Conservation (phyloP, 148 eudicot species). For the Heliosperma pusillum region DNA sequence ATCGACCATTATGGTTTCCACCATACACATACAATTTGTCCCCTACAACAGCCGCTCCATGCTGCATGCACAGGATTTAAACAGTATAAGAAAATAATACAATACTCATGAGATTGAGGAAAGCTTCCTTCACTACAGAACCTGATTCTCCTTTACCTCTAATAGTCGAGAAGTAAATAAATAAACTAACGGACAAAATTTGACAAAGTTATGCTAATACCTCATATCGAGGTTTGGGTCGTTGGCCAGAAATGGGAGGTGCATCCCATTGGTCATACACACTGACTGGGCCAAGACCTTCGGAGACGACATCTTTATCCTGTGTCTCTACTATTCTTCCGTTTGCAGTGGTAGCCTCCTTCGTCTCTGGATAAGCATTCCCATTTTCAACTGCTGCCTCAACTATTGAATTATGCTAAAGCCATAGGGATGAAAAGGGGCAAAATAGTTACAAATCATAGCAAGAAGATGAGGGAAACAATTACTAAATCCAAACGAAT, state of each 20-base stretch:
- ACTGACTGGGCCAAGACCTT: slow-evolving; percentile 62
- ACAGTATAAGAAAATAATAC: slow-evolving; percentile 1
- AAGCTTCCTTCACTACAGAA: neutral
- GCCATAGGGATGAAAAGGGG: neutral
- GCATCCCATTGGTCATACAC: slow-evolving; percentile 93
- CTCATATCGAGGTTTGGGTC: slow-evolving; percentile 92
- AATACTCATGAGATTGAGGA: neutral
- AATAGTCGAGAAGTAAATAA: neutral
- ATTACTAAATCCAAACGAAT: neutral
- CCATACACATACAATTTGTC: slow-evolving; percentile 94
- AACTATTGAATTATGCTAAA: slow-evolving; percentile 47
- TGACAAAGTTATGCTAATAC: slow-evolving; percentile 37
- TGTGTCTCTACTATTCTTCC: slow-evolving; percentile 58
- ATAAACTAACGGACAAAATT: neutral
- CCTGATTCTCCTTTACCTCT: neutral
- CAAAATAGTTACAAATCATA: neutral
- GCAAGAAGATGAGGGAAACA: neutral
- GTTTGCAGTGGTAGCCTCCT: slow-evolving; percentile 61
- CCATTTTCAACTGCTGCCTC: slow-evolving; percentile 60
- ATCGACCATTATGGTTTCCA: slow-evolving; percentile 98
- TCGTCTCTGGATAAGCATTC: slow-evolving; percentile 47
- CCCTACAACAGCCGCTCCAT: slow-evolving; percentile 89
- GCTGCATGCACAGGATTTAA: slow-evolving; percentile 47
- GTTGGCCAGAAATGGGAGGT: slow-evolving; percentile 67
- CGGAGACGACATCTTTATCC: slow-evolving; percentile 86